Percentiles rank a stretch among this genome's conserved stretches.
Conservation (phyloP, 2,329 filamentous ascomycete species). For the Coniella lustricola region DNA sequence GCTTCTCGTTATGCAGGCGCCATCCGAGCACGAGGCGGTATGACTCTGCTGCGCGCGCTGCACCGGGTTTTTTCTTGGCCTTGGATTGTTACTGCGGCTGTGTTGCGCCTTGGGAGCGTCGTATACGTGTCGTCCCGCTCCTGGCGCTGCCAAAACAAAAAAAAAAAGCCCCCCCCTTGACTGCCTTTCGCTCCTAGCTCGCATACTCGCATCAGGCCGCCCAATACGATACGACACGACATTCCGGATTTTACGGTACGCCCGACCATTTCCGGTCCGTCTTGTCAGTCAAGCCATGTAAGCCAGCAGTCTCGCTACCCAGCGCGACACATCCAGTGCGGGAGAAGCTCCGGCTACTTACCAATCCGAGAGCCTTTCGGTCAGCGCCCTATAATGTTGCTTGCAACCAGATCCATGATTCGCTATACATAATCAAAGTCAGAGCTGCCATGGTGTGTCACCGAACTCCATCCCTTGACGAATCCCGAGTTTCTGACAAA, state of each 20-base stretch:
- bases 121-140: not conserved
- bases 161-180: too few species aligned
- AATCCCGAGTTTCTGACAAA: not conserved
- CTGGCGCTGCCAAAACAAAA: not conserved
- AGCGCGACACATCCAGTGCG: not conserved
- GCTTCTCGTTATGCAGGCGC: constrained; percentile 4
- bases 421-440: not conserved
- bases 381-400: not conserved
- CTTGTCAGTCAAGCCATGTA: too few species aligned
- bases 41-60: not conserved
- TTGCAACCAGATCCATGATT: not conserved
- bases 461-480: not conserved
- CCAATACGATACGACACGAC: not conserved
- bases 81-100: not conserved
- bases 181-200: too few species aligned
- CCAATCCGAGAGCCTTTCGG: constrained; percentile 5
- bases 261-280: not conserved
- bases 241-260: constrained; percentile 1
- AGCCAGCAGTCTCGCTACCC: not conserved
- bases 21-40: not conserved
- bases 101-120: not conserved
- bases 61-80: too few species aligned
- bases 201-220: too few species aligned
- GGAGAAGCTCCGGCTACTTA: not conserved
- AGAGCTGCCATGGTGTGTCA: not conserved